phyloP scores from a whole-genome alignment of 257 asterid genomes.

The Leptodermis oblonga region DNA sequence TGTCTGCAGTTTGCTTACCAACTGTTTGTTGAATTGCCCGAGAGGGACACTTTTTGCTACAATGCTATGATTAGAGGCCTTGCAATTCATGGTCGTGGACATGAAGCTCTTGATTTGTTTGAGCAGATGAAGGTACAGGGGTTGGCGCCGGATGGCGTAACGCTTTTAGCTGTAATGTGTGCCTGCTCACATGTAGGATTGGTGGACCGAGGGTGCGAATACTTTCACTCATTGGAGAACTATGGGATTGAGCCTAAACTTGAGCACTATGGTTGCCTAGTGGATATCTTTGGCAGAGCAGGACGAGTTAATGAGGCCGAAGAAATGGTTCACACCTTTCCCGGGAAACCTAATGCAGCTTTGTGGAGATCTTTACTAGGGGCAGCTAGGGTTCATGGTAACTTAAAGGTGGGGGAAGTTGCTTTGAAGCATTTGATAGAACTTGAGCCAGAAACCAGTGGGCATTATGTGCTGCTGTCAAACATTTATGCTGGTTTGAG shows the following conservation, averaged over 20 bases:
- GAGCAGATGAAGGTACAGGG: slow-evolving; percentile 39
- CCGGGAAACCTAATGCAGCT: slow-evolving; percentile 51
- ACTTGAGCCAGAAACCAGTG: slow-evolving; percentile 54
- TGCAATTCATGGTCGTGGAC: slow-evolving; percentile 57
- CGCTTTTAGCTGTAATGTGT: slow-evolving; percentile 50
- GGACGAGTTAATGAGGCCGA: slow-evolving; percentile 56
- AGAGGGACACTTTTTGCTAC: slow-evolving; percentile 47
- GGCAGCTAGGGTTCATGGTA: slow-evolving; percentile 60
- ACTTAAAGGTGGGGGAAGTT: slow-evolving; percentile 43
- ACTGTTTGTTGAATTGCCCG: slow-evolving; percentile 41
- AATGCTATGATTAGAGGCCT: slow-evolving; percentile 71
- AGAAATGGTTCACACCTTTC: slow-evolving; percentile 36
- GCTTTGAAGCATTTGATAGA: slow-evolving; percentile 39
- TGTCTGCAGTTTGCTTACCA: slow-evolving; percentile 44
- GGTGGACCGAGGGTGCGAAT: slow-evolving; percentile 50
- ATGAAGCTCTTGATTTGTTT: slow-evolving; percentile 51
- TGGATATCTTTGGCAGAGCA: slow-evolving; percentile 65
- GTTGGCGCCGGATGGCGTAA: slow-evolving; percentile 42
- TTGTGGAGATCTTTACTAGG: slow-evolving; percentile 64
- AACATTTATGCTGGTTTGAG: slow-evolving; percentile 51
- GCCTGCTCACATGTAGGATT: slow-evolving; percentile 73
- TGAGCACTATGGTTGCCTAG: slow-evolving; percentile 67
- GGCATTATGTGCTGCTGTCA: slow-evolving; percentile 62
- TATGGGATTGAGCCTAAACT: slow-evolving; percentile 50
- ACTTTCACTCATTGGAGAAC: slow-evolving; percentile 43